Base-by-base conservation (phyloP, 2,329 filamentous ascomycete genomes). In the Colletotrichum sublineola region DNA sequence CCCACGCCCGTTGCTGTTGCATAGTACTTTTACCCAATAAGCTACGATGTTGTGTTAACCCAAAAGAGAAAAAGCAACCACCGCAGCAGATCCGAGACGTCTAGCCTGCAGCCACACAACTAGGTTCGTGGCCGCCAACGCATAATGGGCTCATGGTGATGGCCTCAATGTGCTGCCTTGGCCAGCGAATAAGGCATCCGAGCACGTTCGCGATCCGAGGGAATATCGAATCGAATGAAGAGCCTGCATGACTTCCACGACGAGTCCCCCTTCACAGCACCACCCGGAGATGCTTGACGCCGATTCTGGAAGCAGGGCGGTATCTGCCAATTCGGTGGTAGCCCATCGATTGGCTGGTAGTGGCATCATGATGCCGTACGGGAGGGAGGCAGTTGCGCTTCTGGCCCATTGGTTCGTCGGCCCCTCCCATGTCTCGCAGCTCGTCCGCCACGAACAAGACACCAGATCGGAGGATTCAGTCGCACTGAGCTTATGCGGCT, bases 401-500 rank as follows among this genome's bases (percentile, higher is more conserved):
- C 33, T 3, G 29, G 8, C n/a, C n/a, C 33, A 52, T 38, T 63
- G 60, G 46, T 7, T 3, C 20, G 24, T 48, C 12, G 46, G 46
- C 11, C 20, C 36, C n/a, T 63, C 31, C 6, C n/a, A 29, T 18
- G 24, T 18, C n/a, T 52, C 36, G 44, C 46, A 20, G 15, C 33
- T 52, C 60, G 36, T 18, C 33, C 60, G 12, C 33, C 20, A 29
- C 46, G 46, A 36, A 48, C 7, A 40, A 12, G n/a, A 50, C 20
- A 52, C 14, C 20, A 40, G 20, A 24, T 24, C 36, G 20, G 55
- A 20, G 46, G 29, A 14, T 40, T 7, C 52, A 63, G 60, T 33
- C 46, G 11, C 60, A 52, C 42, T 24, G 57, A 42, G n/a, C 31
- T 9, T 11, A 63, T 68, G 65, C 58, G 68, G 68, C 64, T 68